Evolutionary conservation across 352 stramenopile genomes (phyloP).

Genomic region (Phytopythium sindhum): DNA sequence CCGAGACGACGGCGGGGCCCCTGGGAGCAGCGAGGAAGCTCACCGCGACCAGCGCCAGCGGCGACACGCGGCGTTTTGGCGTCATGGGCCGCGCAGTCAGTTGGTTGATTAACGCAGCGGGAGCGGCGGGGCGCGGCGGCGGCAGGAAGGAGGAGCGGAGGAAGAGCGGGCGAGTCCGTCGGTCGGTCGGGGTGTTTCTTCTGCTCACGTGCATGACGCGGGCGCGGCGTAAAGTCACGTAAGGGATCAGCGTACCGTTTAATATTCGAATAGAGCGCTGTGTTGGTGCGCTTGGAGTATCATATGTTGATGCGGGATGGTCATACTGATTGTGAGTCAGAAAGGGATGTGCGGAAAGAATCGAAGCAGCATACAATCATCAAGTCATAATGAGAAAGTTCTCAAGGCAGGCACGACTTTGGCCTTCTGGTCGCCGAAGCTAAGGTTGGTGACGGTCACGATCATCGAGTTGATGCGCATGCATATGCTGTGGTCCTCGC

Average conservation of each 20-base stretch:
- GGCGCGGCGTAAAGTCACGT: not conserved
- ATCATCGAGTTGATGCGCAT: slow-evolving; percentile 46
- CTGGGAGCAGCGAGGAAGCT: not conserved
- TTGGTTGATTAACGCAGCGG: not conserved
- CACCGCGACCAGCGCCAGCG: slow-evolving; percentile 16
- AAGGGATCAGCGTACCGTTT: not conserved
- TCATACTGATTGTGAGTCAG: too few species aligned
- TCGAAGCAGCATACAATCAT: not conserved
- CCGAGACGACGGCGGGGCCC: not conserved
- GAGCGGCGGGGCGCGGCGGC: too few species aligned
- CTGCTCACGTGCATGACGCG: not conserved
- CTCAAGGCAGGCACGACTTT: slow-evolving; percentile 40
- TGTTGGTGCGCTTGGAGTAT: not conserved
- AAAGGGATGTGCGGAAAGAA: too few species aligned
- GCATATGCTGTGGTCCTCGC: slow-evolving; percentile 39
- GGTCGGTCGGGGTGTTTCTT: not conserved
- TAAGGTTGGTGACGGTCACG: slow-evolving; percentile 20
- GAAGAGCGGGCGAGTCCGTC: too few species aligned
- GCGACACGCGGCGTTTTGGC: slow-evolving; percentile 7
- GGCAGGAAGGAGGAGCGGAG: not conserved
- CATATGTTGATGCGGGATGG: not conserved
- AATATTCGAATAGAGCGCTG: not conserved
- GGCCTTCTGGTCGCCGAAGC: slow-evolving; percentile 38
- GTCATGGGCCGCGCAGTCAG: slow-evolving; percentile 16
- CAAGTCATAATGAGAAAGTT: not conserved